These are phyloP conservation scores for Cryoendolithus antarcticus DNA, from an alignment of 2,329 filamentous ascomycete species.

Conservation along the genomic window DNA sequence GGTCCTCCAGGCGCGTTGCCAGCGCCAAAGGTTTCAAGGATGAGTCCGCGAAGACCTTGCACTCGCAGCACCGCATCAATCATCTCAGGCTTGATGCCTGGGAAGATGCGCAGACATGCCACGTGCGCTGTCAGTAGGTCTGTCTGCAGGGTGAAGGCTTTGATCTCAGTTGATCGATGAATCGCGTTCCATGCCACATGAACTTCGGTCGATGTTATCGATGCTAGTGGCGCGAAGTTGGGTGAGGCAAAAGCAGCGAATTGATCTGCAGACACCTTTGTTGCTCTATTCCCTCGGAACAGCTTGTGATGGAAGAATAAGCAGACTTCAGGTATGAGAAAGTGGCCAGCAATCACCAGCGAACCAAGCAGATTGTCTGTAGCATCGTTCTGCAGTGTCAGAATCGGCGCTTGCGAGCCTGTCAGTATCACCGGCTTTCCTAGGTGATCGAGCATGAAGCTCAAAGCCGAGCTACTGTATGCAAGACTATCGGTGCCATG, in stretches of 20 bases:
- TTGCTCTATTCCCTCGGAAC: constrained; percentile 76
- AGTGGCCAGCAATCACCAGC: constrained; percentile 80
- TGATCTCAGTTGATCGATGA: constrained; percentile 49
- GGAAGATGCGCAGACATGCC: constrained; percentile 79
- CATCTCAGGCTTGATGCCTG: constrained; percentile 82
- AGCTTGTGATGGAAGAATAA: constrained; percentile 89
- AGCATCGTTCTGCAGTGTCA: constrained; percentile 80
- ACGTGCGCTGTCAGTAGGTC: constrained; percentile 79
- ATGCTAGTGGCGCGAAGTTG: constrained; percentile 72
- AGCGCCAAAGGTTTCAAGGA: constrained; percentile 86
- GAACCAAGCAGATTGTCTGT: constrained; percentile 82
- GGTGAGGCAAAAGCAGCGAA: constrained; percentile 82
- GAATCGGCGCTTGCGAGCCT: constrained; percentile 60
- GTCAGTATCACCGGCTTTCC: constrained; percentile 87
- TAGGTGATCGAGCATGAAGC: constrained; percentile 84
- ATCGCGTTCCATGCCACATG: constrained; percentile 72
- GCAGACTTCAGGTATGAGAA: constrained; percentile 85
- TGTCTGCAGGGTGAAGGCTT: constrained; percentile 32
- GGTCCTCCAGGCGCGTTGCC: constrained; percentile 78
- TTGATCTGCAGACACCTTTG: constrained; percentile 74
- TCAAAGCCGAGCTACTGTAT: constrained; percentile 80
- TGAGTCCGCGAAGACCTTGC: constrained; percentile 65
- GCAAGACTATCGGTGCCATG: constrained; percentile 82
- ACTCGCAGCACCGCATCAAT: constrained; percentile 69
- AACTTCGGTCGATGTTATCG: constrained; percentile 47